phyloP scores from a whole-genome alignment of 2,329 filamentous ascomycete genomes.

The Xylaria sp. region DNA sequence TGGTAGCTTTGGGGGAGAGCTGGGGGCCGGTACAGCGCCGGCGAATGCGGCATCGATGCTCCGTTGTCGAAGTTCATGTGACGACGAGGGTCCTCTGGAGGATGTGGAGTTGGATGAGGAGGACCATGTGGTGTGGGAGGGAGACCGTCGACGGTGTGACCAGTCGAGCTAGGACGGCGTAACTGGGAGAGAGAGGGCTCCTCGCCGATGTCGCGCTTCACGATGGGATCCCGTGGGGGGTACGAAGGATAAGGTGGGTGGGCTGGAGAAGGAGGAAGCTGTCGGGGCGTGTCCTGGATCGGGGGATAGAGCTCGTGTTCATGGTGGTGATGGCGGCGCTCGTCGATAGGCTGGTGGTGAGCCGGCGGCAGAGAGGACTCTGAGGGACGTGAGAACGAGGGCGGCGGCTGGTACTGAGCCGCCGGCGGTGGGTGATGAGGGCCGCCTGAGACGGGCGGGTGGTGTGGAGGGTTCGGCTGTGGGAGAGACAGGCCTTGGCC shows the following conservation, averaged over 20 bases:
- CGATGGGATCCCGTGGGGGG: conserved; percentile 60
- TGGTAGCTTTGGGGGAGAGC: conserved; percentile 44
- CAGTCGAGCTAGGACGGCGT: conserved; percentile 64
- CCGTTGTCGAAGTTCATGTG: conserved; percentile 65
- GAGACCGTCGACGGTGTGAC: conserved; percentile 51
- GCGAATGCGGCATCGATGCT: conserved; percentile 57
- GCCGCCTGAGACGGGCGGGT: conserved; percentile 45
- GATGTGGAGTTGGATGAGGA: conserved; percentile 49
- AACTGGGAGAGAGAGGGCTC: conserved; percentile 56
- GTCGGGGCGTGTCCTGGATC: conserved; percentile 64
- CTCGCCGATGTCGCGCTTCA: conserved; percentile 67
- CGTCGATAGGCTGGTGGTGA: conserved; percentile 58
- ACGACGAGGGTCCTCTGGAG: conserved; percentile 60
- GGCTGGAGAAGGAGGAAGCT: conserved; percentile 57
- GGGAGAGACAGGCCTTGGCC: conserved; percentile 58
- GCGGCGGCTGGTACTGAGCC: conserved; percentile 49
- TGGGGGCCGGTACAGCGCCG: conserved; percentile 47
- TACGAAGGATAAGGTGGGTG: conserved; percentile 58
- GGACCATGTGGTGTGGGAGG: conserved; percentile 52
- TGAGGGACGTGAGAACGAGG: conserved; percentile 53
- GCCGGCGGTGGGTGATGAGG: conserved; percentile 54
- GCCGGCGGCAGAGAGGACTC: conserved; percentile 54
- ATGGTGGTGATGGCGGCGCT: conserved; percentile 67
- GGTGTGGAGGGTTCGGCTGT: conserved; percentile 54
- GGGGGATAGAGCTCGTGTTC: conserved; percentile 65